Base-by-base conservation (phyloP, 148 eudicot genomes). In the Agrostemma githago region DNA sequence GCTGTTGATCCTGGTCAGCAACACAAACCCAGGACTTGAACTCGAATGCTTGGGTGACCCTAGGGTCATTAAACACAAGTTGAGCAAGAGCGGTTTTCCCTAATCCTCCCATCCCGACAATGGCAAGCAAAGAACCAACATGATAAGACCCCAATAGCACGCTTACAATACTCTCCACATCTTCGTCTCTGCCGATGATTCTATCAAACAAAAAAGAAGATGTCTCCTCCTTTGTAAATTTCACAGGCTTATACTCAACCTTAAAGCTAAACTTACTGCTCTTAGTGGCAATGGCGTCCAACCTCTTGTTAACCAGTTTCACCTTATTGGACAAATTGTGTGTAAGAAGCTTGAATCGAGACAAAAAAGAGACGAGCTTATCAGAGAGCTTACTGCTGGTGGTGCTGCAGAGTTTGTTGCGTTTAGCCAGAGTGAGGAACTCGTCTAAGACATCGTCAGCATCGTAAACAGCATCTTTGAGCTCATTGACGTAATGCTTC, bases 31-130 rank as follows among this genome's bases (percentile, higher is more conserved):
- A 79, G 39, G 73, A 37, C 70, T 61, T 82, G 26, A 46, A 3
- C 4, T 66, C 43, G 51, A 79, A 79, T 14, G 48, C 20, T 8
- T 62, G 51, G 11, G n/a, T 7, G 62, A 82, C 65, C 66, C 64
- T 53, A 14, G 70, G 61, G 76, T 82, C 75, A 48, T 79, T 76
- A 54, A 66, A 82, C 0, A 76, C 76, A 56, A 84, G 72, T 42
- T 76, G 77, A 46, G 75, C 82, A 41, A 84, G 73, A 4, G 84
- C 78, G 20, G 82, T 79, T 74, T 84, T 84, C 11, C 84, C 84
- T 19, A 81, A 20, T 9, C 86, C 84, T 4, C 86, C 79, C 4
- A 76, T 46, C 40, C 84, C 84, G 53, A 81, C 76, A 40, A 84
- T 79, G 17, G 79, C 63, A 74, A 80, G 53, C 39, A 77, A 66